phyloP scores from a whole-genome alignment of 257 asterid species.

The Solanum lycopersicoides region DNA sequence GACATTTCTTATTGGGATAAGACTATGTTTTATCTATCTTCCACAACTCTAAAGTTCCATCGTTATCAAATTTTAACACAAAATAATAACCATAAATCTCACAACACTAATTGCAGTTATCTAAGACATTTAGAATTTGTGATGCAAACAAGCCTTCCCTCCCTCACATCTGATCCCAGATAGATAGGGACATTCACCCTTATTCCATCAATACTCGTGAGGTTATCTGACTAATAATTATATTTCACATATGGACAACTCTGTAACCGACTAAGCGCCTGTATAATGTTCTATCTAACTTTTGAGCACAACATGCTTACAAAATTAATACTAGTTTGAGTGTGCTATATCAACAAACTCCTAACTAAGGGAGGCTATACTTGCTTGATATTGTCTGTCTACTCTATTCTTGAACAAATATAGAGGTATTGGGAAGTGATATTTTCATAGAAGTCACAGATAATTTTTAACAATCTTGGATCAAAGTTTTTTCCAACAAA shows the following conservation, averaged over 20 bases:
- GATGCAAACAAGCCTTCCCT: background rate
- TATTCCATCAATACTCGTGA: background rate
- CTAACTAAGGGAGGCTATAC: background rate
- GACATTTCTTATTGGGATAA: background rate
- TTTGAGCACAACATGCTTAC: background rate
- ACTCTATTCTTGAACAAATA: background rate
- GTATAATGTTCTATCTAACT: background rate
- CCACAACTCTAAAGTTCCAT: background rate
- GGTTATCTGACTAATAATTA: background rate
- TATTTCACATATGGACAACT: background rate
- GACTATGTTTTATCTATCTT: background rate
- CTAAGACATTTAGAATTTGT: background rate
- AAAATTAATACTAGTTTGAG: background rate
- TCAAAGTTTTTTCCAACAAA: background rate
- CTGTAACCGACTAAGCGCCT: background rate
- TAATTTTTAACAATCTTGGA: background rate
- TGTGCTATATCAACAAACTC: background rate
- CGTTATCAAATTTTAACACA: background rate
- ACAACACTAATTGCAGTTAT: background rate
- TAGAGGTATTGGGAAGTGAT: background rate
- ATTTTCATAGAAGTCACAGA: background rate
- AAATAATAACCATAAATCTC: background rate
- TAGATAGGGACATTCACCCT: background rate
- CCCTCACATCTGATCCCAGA: background rate
- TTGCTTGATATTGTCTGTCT: background rate